Conservation (phyloP, 1,139 yeast species). For the Saccharomyces hybrid region DNA sequence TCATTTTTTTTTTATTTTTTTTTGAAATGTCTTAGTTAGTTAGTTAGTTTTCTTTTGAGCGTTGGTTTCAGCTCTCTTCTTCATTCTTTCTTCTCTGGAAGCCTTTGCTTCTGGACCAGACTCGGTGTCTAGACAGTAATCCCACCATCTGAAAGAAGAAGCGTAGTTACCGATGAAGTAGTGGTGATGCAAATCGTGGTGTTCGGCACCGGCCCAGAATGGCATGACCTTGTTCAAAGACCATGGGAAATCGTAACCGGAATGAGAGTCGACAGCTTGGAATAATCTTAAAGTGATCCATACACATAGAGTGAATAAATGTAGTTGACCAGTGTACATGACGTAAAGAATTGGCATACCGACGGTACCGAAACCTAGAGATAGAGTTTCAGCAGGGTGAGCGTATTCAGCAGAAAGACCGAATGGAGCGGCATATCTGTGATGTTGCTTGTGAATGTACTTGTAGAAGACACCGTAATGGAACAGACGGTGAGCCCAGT, state of each 20-base stretch:
- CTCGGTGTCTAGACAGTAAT: constrained; percentile 72
- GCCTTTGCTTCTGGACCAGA: constrained; percentile 63
- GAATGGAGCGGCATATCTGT: constrained; percentile 93
- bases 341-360: constrained; percentile 78
- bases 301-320: constrained; percentile 69
- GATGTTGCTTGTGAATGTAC: constrained; percentile 91
- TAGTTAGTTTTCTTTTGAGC: constrained; percentile 30
- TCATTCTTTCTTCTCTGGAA: constrained; percentile 52
- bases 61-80: constrained; percentile 40
- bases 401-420: constrained; percentile 96
- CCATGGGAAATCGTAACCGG: constrained; percentile 97
- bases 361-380: constrained; percentile 88
- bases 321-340: constrained; percentile 58
- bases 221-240: constrained; percentile 85
- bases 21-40: constrained; percentile 1
- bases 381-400: constrained; percentile 86
- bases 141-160: constrained; percentile 93
- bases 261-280: constrained; percentile 95
- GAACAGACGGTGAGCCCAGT: constrained; percentile 83
- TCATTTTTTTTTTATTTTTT: background rate
- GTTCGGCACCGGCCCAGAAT: constrained; percentile 98
- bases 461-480: constrained; percentile 83
- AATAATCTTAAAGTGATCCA: constrained; percentile 87
- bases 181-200: constrained; percentile 94
- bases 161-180: constrained; percentile 90